Evolutionary conservation across 2,329 filamentous ascomycete species (phyloP).

Genomic region (Penicillium sp.): DNA sequence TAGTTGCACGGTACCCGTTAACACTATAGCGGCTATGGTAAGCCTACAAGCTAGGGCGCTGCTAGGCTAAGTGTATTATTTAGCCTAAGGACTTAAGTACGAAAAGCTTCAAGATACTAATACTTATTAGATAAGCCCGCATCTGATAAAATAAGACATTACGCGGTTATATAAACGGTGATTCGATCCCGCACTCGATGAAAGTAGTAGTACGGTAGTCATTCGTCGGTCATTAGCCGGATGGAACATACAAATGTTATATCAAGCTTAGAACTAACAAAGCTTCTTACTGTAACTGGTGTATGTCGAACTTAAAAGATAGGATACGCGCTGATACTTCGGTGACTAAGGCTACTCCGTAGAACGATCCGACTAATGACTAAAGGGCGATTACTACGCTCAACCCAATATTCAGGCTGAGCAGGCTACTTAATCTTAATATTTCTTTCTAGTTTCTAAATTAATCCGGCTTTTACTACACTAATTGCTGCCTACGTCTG

Average conservation of each 20-base stretch:
- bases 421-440: no score
- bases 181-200: slow-evolving; percentile 72
- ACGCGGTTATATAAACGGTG: slow-evolving; percentile 72
- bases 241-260: not conserved
- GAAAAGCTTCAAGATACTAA: slow-evolving; percentile 68
- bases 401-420: no score
- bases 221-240: slow-evolving; percentile 2
- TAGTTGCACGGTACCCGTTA: slow-evolving; percentile 74
- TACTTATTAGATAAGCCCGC: slow-evolving; percentile 63
- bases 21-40: slow-evolving; percentile 66
- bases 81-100: slow-evolving; percentile 54
- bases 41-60: slow-evolving; percentile 67
- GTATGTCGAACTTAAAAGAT: slow-evolving; percentile 56
- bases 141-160: slow-evolving; percentile 71
- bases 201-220: slow-evolving; percentile 71
- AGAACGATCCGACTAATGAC: slow-evolving; percentile 68
- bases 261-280: slow-evolving; percentile 57
- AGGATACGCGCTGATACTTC: slow-evolving; percentile 60
- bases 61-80: slow-evolving; percentile 64
- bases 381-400: slow-evolving; percentile 64
- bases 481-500: no score
- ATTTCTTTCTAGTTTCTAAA: no score
- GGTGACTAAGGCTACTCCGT: slow-evolving; percentile 63
- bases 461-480: no score
- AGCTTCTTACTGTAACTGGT: slow-evolving; percentile 69